Percentiles rank a stretch among this genome's conserved stretches.
phyloP scores from a whole-genome alignment of 805 yeast species.

The Jamesozyma piceae region DNA sequence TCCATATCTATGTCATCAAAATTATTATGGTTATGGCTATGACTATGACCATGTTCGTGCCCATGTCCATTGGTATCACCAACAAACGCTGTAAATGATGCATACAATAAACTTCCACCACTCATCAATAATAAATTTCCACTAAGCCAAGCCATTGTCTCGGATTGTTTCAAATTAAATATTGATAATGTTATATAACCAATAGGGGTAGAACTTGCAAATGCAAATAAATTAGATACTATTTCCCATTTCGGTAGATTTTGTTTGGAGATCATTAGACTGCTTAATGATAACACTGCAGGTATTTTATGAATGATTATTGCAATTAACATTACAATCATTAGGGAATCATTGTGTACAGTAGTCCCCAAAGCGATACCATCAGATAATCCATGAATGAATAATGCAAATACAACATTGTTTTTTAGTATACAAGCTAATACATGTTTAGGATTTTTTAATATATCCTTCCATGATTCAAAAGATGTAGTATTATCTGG shows the following conservation, averaged over 20 bases:
- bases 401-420: slow-evolving; percentile 47
- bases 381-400: slow-evolving; percentile 53
- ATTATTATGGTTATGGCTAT: background rate
- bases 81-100: slow-evolving; percentile 27
- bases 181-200: slow-evolving; percentile 24
- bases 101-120: slow-evolving; percentile 31
- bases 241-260: slow-evolving; percentile 32
- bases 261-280: slow-evolving; percentile 38
- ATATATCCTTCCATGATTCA: slow-evolving; percentile 13
- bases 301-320: slow-evolving; percentile 58
- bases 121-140: slow-evolving; percentile 28
- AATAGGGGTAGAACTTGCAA: slow-evolving; percentile 29
- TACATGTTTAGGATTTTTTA: slow-evolving; percentile 17
- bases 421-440: slow-evolving; percentile 31
- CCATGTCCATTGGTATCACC: slow-evolving; percentile 10
- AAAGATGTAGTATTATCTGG: slow-evolving; percentile 1
- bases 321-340: slow-evolving; percentile 41
- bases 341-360: slow-evolving; percentile 31
- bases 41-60: slow-evolving; percentile 8
- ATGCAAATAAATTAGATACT: slow-evolving; percentile 38
- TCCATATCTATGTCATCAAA: background rate
- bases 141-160: slow-evolving; percentile 25
- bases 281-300: slow-evolving; percentile 49
- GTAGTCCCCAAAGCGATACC: slow-evolving; percentile 58
- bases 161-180: slow-evolving; percentile 20